phyloP scores from a whole-genome alignment of 2,329 filamentous ascomycete genomes.

The Aureobasidium sp. region DNA sequence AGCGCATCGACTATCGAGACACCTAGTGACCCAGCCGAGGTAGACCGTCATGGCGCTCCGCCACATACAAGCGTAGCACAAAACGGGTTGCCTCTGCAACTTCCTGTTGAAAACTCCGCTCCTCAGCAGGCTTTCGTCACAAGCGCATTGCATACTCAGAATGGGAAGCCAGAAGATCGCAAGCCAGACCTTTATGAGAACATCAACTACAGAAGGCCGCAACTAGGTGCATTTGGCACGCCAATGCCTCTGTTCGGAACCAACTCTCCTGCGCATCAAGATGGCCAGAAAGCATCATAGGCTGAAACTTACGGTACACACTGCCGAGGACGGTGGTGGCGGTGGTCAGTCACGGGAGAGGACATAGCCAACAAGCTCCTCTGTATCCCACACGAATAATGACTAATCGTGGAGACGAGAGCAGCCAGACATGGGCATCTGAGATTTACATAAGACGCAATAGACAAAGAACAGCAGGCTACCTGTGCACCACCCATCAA shows the following conservation, averaged over 20 bases:
- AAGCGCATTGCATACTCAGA: constrained; percentile 22
- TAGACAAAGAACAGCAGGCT: neutral
- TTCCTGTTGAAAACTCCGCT: constrained; percentile 20
- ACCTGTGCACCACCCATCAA: neutral
- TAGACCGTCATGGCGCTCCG: neutral
- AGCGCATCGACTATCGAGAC: constrained; percentile 19
- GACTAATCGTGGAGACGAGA: neutral
- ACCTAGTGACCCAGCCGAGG: constrained; percentile 8
- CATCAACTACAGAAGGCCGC: constrained; percentile 21
- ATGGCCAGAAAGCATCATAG: constrained; percentile 13
- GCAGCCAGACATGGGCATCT: neutral
- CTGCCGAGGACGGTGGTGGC: neutral
- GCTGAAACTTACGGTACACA: neutral
- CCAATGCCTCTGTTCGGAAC: constrained; percentile 19
- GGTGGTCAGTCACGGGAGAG: neutral
- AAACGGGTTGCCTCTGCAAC: neutral
- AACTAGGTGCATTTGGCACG: constrained; percentile 23
- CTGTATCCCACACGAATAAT: neutral
- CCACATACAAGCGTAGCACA: neutral
- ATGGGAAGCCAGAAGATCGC: constrained; percentile 18
- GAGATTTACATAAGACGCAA: neutral
- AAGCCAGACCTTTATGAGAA: constrained; percentile 21
- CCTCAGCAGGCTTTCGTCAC: constrained; percentile 24
- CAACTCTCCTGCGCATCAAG: constrained; percentile 2
- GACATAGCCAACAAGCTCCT: neutral